These are phyloP conservation scores for Dipteronia sinensis DNA, from an alignment of 345 rosid species.

Conservation along the genomic window DNA sequence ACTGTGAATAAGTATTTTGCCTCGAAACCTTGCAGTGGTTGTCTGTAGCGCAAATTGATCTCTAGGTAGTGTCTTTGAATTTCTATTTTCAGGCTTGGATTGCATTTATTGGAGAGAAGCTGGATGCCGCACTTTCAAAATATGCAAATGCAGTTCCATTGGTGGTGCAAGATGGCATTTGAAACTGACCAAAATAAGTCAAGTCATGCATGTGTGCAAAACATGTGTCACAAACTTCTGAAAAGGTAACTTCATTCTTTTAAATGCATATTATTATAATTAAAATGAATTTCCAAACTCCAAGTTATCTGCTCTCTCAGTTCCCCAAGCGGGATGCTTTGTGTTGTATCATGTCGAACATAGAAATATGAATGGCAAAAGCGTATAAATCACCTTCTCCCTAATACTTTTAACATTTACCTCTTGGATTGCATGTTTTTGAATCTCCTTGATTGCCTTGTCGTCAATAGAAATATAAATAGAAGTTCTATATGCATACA, in stretches of 20 bases:
- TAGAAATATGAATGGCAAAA: background rate
- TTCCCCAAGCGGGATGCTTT: background rate
- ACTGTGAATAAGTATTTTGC: background rate
- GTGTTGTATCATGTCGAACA: background rate
- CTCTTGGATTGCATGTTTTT: no score
- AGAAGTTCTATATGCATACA: background rate
- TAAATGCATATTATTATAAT: constrained; percentile 5
- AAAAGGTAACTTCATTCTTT: constrained; percentile 29
- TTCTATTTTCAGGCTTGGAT: constrained; percentile 72
- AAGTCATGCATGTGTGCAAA: constrained; percentile 1
- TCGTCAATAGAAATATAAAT: background rate
- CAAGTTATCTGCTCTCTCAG: background rate
- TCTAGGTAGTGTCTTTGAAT: background rate
- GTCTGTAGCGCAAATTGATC: background rate
- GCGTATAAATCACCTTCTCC: background rate
- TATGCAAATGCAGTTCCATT: constrained; percentile 26
- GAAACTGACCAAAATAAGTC: constrained; percentile 5
- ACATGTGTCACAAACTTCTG: background rate
- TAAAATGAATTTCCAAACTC: background rate
- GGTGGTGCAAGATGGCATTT: constrained; percentile 36
- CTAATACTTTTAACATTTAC: background rate
- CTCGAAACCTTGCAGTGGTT: background rate
- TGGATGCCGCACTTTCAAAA: constrained; percentile 69
- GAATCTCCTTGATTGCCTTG: no score
- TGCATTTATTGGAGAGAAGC: constrained; percentile 77